Evolutionary conservation across 78 protist genomes (phyloP), one percentile per base, ranked within the genome.

Genomic region (Dictyostelium capitatum): DNA sequence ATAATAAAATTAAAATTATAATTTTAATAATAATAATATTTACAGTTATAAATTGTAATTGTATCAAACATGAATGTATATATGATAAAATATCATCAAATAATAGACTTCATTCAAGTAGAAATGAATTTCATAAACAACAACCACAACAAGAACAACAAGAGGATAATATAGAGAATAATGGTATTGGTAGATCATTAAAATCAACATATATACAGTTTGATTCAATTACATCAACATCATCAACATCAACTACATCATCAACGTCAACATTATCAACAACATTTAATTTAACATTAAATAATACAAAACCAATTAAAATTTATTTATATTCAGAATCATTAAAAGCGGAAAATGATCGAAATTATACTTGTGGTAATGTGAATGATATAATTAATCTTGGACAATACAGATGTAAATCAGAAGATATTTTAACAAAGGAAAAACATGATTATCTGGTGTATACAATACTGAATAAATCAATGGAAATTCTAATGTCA

Each of bases 281-380:
- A 4, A 12, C 56, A 51, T n/a, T n/a, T n/a, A 30, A 30, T 12
- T 30, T 30, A 65, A 65, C 73, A 65, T 54, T 78, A 32, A 20
- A 47, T 6, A 56, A 83, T 56, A 37, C 69, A 15, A 73, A 53
- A 3, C 73, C 91, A 43, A 50, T 83, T 2, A 41, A 50, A 56
- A 83, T 83, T 43, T 51, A 11, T 25, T 41, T 72, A 12, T 83
- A 53, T 43, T 53, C 91, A 4, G 81, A 83, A 37, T 70, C 64
- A 19, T 47, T 83, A 12, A 11, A 32, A 5, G 41, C 62, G 11
- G 43, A 28, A 10, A 83, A 83, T 41, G 91, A 83, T 83, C 28
- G 28, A 41, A 41, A 72, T 0, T 50, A 51, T 51, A 56, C 54
- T 23, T 83, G 91, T 41, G 47, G 51, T 19, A 11, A 41, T 12